Evolutionary conservation across 2,329 filamentous ascomycete genomes (phyloP).

Genomic region (Cladosporium sp.): DNA sequence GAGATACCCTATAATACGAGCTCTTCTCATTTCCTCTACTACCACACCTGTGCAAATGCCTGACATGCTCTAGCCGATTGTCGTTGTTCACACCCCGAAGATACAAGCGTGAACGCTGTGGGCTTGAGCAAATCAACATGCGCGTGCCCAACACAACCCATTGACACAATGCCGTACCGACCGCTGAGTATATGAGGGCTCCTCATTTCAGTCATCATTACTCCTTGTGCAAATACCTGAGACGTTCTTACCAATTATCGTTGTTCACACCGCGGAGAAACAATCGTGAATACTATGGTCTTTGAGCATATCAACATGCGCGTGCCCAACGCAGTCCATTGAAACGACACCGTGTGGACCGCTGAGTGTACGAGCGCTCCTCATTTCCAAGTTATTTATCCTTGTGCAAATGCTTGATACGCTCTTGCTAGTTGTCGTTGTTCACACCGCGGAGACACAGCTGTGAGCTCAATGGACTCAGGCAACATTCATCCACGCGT

Average conservation of each 20-base stretch:
- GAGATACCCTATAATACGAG: constrained; percentile 8
- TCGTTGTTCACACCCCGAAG: background rate
- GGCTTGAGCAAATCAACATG: background rate
- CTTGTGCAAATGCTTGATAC: background rate
- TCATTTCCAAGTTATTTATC: background rate
- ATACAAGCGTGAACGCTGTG: background rate
- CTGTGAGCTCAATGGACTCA: background rate
- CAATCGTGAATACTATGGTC: background rate
- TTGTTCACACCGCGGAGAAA: background rate
- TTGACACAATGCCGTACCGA: no score
- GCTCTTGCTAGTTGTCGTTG: background rate
- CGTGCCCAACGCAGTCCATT: background rate
- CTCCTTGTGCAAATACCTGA: background rate
- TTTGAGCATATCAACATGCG: background rate
- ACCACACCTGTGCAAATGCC: background rate
- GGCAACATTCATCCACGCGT: background rate
- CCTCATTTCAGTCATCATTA: background rate
- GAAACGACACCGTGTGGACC: background rate
- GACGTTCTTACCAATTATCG: background rate
- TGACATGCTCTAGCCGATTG: background rate
- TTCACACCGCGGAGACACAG: background rate
- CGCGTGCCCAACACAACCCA: background rate
- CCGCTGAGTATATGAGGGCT: no score
- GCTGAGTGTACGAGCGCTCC: background rate
- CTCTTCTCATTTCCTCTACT: no score